Base-by-base conservation (phyloP, 202 grass and related monocot species). In the Setaria italica region DNA sequence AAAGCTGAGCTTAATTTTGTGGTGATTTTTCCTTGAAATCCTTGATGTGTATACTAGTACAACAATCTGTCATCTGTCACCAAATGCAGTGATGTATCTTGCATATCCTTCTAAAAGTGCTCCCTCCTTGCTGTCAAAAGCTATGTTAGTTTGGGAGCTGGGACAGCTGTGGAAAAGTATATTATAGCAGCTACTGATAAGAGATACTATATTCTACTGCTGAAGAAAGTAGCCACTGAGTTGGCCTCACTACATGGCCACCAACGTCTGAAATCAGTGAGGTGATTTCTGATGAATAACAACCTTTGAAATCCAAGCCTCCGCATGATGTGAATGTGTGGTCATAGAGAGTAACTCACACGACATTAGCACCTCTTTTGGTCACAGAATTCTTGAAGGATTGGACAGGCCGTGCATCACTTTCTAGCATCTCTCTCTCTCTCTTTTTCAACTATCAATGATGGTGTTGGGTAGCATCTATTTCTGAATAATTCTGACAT, bases 131-230 rank as follows among this genome's bases (percentile, higher is more conserved):
- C 64, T 70, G 59, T 63, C 80, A 46, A 84, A 82, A 68, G 55
- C 62, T 7, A 20, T 69, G 34, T 78, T 39, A 84, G 34, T 78
- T 46, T 79, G 54, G 43, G 80, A 73, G 42, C 45, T 73, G 74
- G 76, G 80, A 67, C 84, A 87, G 51, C 80, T 90, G 74, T 75
- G 67, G 57, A 80, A 78, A 84, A 75, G 60, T 39, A 42, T 87
- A 79, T 51, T 80, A 29, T 84, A 87, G 60, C 42, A 83, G 68
- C 62, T 68, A 50, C 72, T 70, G 20, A 58, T 58, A 57, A 70
- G 74, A 82, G 53, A 77, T 70, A 62, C 72, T 29, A 70, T 87
- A 70, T 74, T 67, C 42, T 79, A 51, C 77, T 71, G n/a, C 57
- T 66, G 19, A 78, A 73, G 63, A 82, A 82, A 72, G 72, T 65